phyloP scores from a whole-genome alignment of 345 rosid species.

The Eucalyptus brandiana region DNA sequence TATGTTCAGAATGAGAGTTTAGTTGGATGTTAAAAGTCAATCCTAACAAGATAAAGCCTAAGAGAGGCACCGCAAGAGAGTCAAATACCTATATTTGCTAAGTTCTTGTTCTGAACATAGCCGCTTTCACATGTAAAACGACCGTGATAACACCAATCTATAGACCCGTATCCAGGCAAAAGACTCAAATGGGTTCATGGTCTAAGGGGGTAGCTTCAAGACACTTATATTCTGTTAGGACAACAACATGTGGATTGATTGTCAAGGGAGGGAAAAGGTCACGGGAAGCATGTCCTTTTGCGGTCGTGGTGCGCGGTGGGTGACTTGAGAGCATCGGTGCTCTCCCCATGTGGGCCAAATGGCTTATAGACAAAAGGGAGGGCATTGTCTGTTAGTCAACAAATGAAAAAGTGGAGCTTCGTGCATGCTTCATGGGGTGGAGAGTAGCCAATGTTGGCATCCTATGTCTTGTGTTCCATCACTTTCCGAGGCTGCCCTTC shows the following conservation, averaged over 20 bases:
- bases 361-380: not conserved
- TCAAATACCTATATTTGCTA: not conserved
- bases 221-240: not conserved
- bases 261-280: not conserved
- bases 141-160: not conserved
- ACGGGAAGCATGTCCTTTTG: not conserved
- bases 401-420: not conserved
- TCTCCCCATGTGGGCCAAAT: not conserved
- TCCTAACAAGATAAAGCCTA: not conserved
- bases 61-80: not conserved
- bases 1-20: too few relatives aligned
- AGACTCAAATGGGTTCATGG: not conserved
- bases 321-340: not conserved
- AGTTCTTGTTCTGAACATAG: not conserved
- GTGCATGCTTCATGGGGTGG: not conserved
- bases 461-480: not conserved
- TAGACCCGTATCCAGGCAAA: not conserved
- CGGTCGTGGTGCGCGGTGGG: not conserved
- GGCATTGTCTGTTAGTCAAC: not conserved
- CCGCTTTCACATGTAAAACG: not conserved
- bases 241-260: not conserved
- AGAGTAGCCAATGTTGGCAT: not conserved
- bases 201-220: not conserved
- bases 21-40: not conserved
- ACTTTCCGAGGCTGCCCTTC: not conserved